Conservation (phyloP, 352 stramenopile genomes). For the Pilasporangium apinafurcum region DNA sequence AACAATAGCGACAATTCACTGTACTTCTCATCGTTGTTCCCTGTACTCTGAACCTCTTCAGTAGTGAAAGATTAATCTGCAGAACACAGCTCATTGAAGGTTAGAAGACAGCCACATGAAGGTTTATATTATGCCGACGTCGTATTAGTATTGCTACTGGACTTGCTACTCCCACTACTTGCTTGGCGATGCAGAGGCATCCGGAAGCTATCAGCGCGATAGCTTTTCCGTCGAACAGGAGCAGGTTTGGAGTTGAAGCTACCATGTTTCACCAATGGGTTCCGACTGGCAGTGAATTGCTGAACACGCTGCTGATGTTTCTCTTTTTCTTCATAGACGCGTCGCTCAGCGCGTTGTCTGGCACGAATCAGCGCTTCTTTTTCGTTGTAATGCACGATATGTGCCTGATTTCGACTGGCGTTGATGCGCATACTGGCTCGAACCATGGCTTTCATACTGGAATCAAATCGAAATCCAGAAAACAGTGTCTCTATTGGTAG, state of each 20-base stretch:
- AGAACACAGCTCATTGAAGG: too few relatives aligned
- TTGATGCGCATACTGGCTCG: conserved; percentile 76
- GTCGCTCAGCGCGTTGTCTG: conserved; percentile 50
- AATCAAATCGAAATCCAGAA: conserved; percentile 61
- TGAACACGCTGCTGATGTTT: conserved; percentile 55
- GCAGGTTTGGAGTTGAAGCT: conserved; percentile 41
- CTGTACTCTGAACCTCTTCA: too few relatives aligned
- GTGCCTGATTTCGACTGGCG: conserved; percentile 52
- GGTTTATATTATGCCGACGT: conserved; percentile 9
- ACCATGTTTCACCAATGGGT: conserved; percentile 16
- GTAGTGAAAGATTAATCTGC: too few relatives aligned
- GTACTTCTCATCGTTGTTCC: too few relatives aligned
- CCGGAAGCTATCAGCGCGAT: conserved; percentile 42
- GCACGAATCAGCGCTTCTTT: conserved; percentile 38
- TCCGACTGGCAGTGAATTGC: conserved; percentile 30
- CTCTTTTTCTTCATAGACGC: conserved; percentile 59
- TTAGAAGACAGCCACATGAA: too few relatives aligned
- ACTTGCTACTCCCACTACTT: conserved; percentile 11
- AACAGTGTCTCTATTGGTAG: conserved; percentile 49
- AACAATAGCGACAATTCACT: too few relatives aligned
- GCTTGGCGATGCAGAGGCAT: conserved; percentile 24
- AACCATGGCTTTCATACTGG: conserved; percentile 68
- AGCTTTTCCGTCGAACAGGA: conserved; percentile 33
- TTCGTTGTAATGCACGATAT: conserved; percentile 67
- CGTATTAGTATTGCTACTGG: conserved; percentile 12